Evolutionary conservation across 176 grass and related monocot genomes (phyloP), one percentile per base, ranked within the genome.

Genomic region (Microstegium vimineum): DNA sequence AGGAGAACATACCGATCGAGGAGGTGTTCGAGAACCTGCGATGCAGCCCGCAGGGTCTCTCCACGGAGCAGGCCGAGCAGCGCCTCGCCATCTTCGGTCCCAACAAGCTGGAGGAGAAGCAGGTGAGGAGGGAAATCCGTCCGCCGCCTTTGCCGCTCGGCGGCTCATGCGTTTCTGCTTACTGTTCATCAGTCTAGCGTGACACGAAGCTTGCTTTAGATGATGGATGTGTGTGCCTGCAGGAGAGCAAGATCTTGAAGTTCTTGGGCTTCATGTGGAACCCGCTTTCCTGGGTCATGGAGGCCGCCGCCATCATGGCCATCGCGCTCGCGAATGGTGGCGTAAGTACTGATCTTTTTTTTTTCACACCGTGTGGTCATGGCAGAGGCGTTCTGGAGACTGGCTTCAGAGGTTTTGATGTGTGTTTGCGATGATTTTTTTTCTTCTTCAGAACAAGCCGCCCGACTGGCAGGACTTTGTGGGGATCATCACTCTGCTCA

Each of bases 211-310:
- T n/a, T n/a, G 18, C 26, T 71, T 71, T 35, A 37, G 43, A 73
- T 72, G 83, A 31, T 80, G 69, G 42, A 32, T 64, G 28, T 22
- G 10, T 47, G 62, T 26, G 26, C 3, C 10, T 83, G 64, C 82
- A 97, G 94, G 94, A 97, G 75, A 97, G 89, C 84, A 97, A 97
- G 75, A 16, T 97, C 68, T 71, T 94, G 45, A 97, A 97, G 73
- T 97, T 97, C 83, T 61, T 97, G 66, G 94, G 91, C 41, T 95
- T 95, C 75, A 95, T 95, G 93, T 95, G 93, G 93, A 95, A 95
- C 71, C 93, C 93, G 12, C 43, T 95, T 45, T 95, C 93, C 42
- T 95, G 93, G 93, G 93, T 95, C 70, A 95, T 95, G 93, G 93
- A 95, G 82, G 93, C 93, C 4, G 93, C 93, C 30, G 93, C 93